A percentile compares a stretch with the other conserved stretches of the same genome.
These are phyloP conservation scores for Clonostachys sp. DNA, from an alignment of 2,329 filamentous ascomycete species.

Conservation along the genomic window DNA sequence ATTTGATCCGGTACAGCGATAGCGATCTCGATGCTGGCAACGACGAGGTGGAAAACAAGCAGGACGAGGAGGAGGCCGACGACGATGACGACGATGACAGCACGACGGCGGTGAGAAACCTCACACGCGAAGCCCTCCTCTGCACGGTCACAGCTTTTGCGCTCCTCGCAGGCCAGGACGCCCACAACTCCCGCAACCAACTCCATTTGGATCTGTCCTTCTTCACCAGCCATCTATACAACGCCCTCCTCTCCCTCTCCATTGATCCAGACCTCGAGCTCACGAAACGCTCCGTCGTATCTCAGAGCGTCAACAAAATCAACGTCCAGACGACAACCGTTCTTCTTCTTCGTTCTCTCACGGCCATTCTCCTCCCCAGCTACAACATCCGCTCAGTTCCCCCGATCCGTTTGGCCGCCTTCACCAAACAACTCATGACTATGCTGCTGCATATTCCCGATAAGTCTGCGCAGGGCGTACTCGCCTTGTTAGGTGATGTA, in stretches of 20 bases:
- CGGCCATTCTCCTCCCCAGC: conserved; percentile 72
- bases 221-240: conserved; percentile 93
- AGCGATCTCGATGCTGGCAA: conserved; percentile 42
- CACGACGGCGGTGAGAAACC: conserved; percentile 55
- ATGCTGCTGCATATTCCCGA: conserved; percentile 82
- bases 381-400: conserved; percentile 72
- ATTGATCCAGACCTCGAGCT: conserved; percentile 84
- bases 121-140: conserved; percentile 81
- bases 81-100: conserved; percentile 34
- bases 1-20: conserved; percentile 77
- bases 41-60: conserved; percentile 34
- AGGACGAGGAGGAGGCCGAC: conserved; percentile 31
- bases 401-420: conserved; percentile 81
- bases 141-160: conserved; percentile 96
- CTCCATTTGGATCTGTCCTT: conserved; percentile 90
- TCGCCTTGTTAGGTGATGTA: conserved; percentile 74
- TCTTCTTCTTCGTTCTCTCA: conserved; percentile 81
- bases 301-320: conserved; percentile 57
- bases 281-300: conserved; percentile 39
- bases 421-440: conserved; percentile 86
- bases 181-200: conserved; percentile 73
- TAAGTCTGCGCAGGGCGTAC: conserved; percentile 76
- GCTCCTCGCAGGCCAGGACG: conserved; percentile 92
- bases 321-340: conserved; percentile 95
- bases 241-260: conserved; percentile 72